Conservation (phyloP, 163 green algal species). For the Prototheca wickerhamii region DNA sequence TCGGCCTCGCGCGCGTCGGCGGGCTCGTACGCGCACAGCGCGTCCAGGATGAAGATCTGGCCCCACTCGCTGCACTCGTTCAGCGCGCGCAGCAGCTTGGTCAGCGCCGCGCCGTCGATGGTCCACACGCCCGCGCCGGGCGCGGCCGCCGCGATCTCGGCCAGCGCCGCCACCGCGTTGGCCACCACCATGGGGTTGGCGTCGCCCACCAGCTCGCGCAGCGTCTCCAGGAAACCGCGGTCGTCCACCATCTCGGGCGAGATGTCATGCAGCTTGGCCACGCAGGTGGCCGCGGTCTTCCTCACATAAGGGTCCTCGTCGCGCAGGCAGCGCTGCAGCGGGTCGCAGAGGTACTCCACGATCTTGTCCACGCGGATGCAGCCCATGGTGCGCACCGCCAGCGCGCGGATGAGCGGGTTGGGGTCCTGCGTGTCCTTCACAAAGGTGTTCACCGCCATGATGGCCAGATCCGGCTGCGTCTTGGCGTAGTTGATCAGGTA, state of each 20-base stretch:
- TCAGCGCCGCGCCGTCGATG: conserved; percentile 46
- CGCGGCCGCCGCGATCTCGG: conserved; percentile 63
- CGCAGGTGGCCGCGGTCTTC: conserved; percentile 96
- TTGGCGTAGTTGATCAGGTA: conserved; percentile 99
- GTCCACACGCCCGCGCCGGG: conserved; percentile 10
- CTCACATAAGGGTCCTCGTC: conserved; percentile 92
- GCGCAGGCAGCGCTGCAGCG: conserved; percentile 87
- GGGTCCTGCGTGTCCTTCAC: conserved; percentile 98
- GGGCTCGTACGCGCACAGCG: conserved; percentile 64
- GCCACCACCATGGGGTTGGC: conserved; percentile 99
- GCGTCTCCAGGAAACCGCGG: conserved; percentile 89
- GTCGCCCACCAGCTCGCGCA: conserved; percentile 89
- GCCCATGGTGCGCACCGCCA: conserved; percentile 98
- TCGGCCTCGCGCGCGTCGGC: conserved; percentile 76
- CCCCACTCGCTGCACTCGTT: conserved; percentile 99
- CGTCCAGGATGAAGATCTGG: conserved; percentile 98
- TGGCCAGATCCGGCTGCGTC: conserved; percentile 94
- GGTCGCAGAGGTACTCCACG: conserved; percentile 98
- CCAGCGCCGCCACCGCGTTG: conserved; percentile 89
- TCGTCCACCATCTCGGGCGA: conserved; percentile 92
- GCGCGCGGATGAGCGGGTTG: conserved; percentile 92
- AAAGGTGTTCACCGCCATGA: conserved; percentile 99
- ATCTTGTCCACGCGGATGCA: conserved; percentile 99
- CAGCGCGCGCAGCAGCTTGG: conserved; percentile 93
- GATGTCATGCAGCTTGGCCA: conserved; percentile 98